Percentiles rank a stretch among this genome's conserved stretches.
Evolutionary conservation across 345 rosid genomes (phyloP).

Genomic region (Eucalyptus cloeziana): DNA sequence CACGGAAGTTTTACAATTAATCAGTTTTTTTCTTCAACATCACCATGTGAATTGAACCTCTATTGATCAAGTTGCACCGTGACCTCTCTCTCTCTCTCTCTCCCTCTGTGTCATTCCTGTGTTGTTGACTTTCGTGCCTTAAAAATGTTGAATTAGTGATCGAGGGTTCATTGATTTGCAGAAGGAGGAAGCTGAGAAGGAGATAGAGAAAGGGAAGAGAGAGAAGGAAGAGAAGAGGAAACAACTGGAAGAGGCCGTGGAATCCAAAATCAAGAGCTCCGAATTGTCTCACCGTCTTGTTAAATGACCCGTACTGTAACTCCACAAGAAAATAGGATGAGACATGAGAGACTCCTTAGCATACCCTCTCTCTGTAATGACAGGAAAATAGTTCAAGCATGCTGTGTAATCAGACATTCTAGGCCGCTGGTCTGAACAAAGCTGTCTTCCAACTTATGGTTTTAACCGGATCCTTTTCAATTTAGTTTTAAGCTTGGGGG

Average conservation of each 20-base stretch:
- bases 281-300: neutral
- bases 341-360: neutral
- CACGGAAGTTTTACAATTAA: neutral
- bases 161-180: neutral
- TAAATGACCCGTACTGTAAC: neutral
- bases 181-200: slow-evolving; percentile 4
- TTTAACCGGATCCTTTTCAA: neutral
- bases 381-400: neutral
- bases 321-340: neutral
- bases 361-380: neutral
- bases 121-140: neutral
- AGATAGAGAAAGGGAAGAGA: neutral
- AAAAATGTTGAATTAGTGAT: neutral
- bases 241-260: neutral
- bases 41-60: neutral
- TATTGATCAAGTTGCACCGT: neutral
- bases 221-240: slow-evolving; percentile 3
- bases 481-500: too few relatives aligned
- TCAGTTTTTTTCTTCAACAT: neutral
- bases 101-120: neutral
- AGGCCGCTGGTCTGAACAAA: neutral
- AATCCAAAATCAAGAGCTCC: neutral
- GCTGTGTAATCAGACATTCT: neutral
- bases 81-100: neutral
- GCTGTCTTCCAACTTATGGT: neutral